Base-by-base conservation (phyloP, 495 filamentous ascomycete genomes). In the Lepraria neglecta region DNA sequence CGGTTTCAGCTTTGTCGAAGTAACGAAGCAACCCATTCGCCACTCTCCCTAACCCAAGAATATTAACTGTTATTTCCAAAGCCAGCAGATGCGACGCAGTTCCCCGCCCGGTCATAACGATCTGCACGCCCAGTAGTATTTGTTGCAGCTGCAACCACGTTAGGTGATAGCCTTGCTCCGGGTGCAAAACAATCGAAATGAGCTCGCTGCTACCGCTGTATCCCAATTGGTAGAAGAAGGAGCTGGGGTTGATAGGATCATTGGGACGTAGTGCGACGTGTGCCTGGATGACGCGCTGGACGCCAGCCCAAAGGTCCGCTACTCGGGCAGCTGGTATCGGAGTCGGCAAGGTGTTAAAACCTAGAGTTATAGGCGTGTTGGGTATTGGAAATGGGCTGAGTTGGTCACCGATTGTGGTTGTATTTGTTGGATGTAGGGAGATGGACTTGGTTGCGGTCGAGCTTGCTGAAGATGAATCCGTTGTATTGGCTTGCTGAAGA, bases 61-160 rank as follows among this genome's bases (percentile, higher is more conserved):
- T 11, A 2, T 0, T 12, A 38, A 38, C 35, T 12, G 35, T 7
- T 38, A 38, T 38, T 7, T 38, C 35, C 35, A 38, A 38, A 38
- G 35, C 35, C 35, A 38, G 35, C 35, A 38, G 9, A 9, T 12
- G 6, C 7, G n/a, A 4, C 6, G 31, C 3, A 1, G 28, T 35
- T 28, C 51, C 5, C 0, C 0, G 30, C 1, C 51, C 51, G 5
- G 28, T 10, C 31, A 54, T 0, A n/a, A 54, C 31, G 6, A 10
- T n/a, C 14, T 38, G 31, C 17, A 60, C 3, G 6, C 58, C 58
- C 0, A 17, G n/a, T 17, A 60, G 4, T 14, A 28, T 35, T 6
- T 44, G 6, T 15, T 35, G 28, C 12, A 60, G 5, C 51, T 60
- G 35, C 42, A 17, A 10, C 47, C 48, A 60, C 19, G 24, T 60